phyloP scores from a whole-genome alignment of 1,139 yeast species.

The Diutina sp. region DNA sequence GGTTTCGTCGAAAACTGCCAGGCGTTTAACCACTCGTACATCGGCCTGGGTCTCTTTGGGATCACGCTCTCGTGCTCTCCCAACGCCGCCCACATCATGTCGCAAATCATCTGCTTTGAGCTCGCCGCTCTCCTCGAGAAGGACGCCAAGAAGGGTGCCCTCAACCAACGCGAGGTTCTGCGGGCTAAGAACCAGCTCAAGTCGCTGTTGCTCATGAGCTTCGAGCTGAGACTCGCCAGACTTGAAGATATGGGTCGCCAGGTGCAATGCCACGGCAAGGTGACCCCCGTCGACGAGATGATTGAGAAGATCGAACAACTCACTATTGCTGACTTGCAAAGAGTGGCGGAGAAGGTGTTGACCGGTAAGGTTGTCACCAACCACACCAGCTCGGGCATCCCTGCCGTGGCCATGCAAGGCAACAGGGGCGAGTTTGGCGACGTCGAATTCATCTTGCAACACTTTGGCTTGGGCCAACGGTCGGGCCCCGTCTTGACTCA shows the following conservation, averaged over 20 bases:
- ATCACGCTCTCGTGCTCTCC: slow-evolving; percentile 78
- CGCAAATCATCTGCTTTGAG: slow-evolving; percentile 73
- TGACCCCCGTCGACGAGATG: slow-evolving; percentile 78
- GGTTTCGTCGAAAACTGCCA: slow-evolving; percentile 86
- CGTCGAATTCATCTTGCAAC: slow-evolving; percentile 48
- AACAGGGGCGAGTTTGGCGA: slow-evolving; percentile 79
- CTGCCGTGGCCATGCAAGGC: slow-evolving; percentile 86
- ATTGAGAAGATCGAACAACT: slow-evolving; percentile 59
- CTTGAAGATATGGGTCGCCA: slow-evolving; percentile 94
- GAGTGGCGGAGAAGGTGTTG: slow-evolving; percentile 66
- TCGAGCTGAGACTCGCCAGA: slow-evolving; percentile 84
- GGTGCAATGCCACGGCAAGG: slow-evolving; percentile 69
- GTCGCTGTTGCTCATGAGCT: slow-evolving; percentile 83
- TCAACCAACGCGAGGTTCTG: slow-evolving; percentile 55
- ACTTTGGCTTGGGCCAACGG: slow-evolving; percentile 59
- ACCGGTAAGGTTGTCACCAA: slow-evolving; percentile 44
- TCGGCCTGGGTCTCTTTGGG: slow-evolving; percentile 88
- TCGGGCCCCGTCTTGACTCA: slow-evolving; percentile 14
- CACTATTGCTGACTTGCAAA: slow-evolving; percentile 51
- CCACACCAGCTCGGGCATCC: slow-evolving; percentile 45
- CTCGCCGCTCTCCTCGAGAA: slow-evolving; percentile 46
- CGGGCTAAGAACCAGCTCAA: slow-evolving; percentile 90
- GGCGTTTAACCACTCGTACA: slow-evolving; percentile 81
- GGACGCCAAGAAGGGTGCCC: slow-evolving; percentile 44
- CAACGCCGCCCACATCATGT: slow-evolving; percentile 71